Conservation (phyloP, 345 rosid species). For the Aegle marmelos region DNA sequence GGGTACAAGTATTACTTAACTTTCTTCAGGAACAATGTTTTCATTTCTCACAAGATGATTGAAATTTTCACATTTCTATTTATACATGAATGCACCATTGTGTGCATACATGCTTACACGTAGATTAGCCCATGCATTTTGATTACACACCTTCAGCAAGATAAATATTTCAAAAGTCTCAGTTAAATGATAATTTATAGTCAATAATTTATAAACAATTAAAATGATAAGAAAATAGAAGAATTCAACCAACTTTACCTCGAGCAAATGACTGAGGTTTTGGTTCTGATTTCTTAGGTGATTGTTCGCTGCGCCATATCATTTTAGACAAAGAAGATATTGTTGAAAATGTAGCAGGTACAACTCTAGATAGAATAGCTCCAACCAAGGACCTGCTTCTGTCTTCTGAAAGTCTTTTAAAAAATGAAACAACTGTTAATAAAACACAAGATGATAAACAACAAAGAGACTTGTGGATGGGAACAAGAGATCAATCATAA, state of each 20-base stretch:
- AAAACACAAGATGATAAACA: not conserved
- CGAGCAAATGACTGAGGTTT: conserved; percentile 83
- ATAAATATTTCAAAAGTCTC: not conserved
- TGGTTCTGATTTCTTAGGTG: conserved; percentile 53
- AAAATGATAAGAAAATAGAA: not conserved
- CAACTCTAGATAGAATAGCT: conserved; percentile 86
- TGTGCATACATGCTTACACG: not conserved
- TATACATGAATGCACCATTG: not conserved
- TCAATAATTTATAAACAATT: not conserved
- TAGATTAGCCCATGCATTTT: not conserved
- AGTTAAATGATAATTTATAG: not conserved
- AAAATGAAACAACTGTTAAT: conserved; percentile 13
- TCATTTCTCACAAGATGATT: not conserved
- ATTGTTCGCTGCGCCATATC: conserved; percentile 81
- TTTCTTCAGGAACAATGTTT: not conserved
- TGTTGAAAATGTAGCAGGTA: conserved; percentile 92
- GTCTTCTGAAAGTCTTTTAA: conserved; percentile 86
- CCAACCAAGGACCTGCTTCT: conserved; percentile 84
- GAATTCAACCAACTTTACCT: conserved; percentile 43
- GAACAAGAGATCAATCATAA: not conserved
- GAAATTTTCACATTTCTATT: not conserved
- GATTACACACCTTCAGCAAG: too few relatives aligned
- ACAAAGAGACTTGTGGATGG: not conserved
- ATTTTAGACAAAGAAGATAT: conserved; percentile 84
- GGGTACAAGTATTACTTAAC: not conserved